Evolutionary conservation across 2,329 filamentous ascomycete genomes (phyloP).

Genomic region (Moelleriella libera): DNA sequence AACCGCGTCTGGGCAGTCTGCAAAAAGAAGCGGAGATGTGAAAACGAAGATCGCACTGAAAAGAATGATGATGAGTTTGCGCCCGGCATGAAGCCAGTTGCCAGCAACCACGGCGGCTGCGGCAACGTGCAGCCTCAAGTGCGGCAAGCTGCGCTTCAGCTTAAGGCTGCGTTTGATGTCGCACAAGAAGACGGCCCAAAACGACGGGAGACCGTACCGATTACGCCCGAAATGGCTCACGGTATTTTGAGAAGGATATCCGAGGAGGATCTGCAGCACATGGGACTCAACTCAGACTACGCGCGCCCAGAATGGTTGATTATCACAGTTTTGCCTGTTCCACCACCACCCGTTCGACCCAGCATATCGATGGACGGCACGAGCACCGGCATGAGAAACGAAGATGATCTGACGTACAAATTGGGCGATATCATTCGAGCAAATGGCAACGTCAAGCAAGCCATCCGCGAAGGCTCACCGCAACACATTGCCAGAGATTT

Average conservation of each 20-base stretch:
- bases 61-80: conserved; percentile 57
- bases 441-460: conserved; percentile 86
- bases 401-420: conserved; percentile 99
- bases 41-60: conserved; percentile 59
- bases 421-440: conserved; percentile 95
- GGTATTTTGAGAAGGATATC: conserved; percentile 78
- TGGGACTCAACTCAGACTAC: conserved; percentile 90
- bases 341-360: conserved; percentile 86
- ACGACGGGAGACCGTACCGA: conserved; percentile 63
- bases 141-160: conserved; percentile 70
- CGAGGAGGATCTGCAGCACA: conserved; percentile 66
- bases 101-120: conserved; percentile 68
- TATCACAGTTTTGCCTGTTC: conserved; percentile 84
- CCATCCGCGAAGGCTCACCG: conserved; percentile 80
- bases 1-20: conserved; percentile 84
- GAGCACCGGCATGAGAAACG: conserved; percentile 79
- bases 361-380: conserved; percentile 97
- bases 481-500: conserved; percentile 87
- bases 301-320: conserved; percentile 98
- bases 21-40: conserved; percentile 76
- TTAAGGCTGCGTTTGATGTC: conserved; percentile 61
- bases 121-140: conserved; percentile 84
- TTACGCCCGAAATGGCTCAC: conserved; percentile 74
- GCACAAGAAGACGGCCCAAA: conserved; percentile 53
- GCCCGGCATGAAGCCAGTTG: conserved; percentile 37